A percentile compares a stretch with the other conserved stretches of the same genome.
Conservation (phyloP, 257 asterid genomes). For the Nicotiana attenuata region DNA sequence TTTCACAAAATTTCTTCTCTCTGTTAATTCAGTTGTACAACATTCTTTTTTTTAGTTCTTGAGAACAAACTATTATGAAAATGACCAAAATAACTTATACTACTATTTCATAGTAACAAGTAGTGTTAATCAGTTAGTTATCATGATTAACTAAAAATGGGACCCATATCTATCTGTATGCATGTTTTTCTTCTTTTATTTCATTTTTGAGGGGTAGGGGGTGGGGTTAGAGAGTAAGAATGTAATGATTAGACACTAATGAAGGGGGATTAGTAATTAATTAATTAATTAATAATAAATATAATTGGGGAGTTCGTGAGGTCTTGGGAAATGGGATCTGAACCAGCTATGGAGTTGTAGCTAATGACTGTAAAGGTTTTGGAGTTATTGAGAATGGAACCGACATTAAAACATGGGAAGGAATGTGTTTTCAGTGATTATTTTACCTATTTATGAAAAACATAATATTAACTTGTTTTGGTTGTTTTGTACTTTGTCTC, state of each 20-base stretch:
- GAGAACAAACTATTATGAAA: slow-evolving; percentile 21
- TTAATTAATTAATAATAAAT: background rate
- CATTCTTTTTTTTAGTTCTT: slow-evolving; percentile 38
- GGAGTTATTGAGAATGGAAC: slow-evolving; percentile 41
- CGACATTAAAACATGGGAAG: slow-evolving; percentile 56
- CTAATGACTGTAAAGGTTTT: slow-evolving; percentile 44
- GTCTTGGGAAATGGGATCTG: slow-evolving; percentile 34
- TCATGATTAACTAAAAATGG: slow-evolving; percentile 29
- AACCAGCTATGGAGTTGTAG: slow-evolving; percentile 36
- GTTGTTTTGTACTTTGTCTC: slow-evolving; percentile 14
- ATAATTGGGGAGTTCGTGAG: slow-evolving; percentile 35
- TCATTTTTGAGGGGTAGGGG: background rate
- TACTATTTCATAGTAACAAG: slow-evolving; percentile 26
- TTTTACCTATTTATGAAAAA: background rate
- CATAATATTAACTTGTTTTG: background rate
- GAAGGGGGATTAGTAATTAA: slow-evolving; percentile 8
- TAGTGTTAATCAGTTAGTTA: slow-evolving; percentile 36
- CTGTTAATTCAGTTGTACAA: background rate
- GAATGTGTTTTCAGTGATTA: slow-evolving; percentile 44
- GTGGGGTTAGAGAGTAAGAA: background rate
- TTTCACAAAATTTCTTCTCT: background rate
- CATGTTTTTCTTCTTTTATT: background rate
- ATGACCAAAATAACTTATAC: slow-evolving; percentile 29
- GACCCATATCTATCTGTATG: slow-evolving; percentile 45
- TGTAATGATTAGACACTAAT: slow-evolving; percentile 35